These are phyloP conservation scores for Biancaea sappan DNA, from an alignment of 306 rosid genomes.

Conservation along the genomic window DNA sequence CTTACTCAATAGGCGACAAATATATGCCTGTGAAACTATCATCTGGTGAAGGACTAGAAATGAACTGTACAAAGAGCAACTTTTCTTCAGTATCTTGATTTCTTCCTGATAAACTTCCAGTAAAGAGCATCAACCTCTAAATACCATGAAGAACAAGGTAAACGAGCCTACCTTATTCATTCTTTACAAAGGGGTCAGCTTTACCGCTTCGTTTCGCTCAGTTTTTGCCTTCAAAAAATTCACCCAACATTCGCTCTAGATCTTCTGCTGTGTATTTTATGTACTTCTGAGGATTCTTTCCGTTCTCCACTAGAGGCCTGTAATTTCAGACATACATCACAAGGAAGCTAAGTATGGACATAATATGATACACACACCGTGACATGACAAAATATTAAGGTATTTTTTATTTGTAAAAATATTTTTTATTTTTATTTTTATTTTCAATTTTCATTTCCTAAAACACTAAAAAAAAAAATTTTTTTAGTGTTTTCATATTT, in stretches of 20 bases:
- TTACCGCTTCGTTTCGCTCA: constrained; percentile 70
- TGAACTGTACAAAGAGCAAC: constrained; percentile 27
- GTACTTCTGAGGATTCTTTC: constrained; percentile 87
- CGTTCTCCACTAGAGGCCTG: constrained; percentile 87
- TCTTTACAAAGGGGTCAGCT: background rate
- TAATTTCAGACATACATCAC: constrained; percentile 21
- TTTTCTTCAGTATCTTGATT: constrained; percentile 8
- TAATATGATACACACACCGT: background rate
- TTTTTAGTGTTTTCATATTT: too few species aligned
- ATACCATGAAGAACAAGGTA: background rate
- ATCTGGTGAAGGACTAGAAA: constrained; percentile 16
- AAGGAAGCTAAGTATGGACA: constrained; percentile 9
- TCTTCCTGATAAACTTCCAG: constrained; percentile 4
- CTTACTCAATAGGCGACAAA: background rate
- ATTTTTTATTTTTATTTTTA: too few species aligned
- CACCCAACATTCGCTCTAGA: constrained; percentile 91
- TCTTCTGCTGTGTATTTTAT: constrained; percentile 80
- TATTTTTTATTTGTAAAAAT: too few species aligned
- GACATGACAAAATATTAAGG: background rate
- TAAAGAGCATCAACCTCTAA: background rate
- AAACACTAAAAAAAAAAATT: too few species aligned
- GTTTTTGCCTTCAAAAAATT: constrained; percentile 92
- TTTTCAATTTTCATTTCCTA: too few species aligned
- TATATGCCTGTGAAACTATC: constrained; percentile 11
- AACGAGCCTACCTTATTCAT: constrained; percentile 11